Conservation (phyloP, 1,139 yeast genomes). For the Yamadazyma jaroonii region DNA sequence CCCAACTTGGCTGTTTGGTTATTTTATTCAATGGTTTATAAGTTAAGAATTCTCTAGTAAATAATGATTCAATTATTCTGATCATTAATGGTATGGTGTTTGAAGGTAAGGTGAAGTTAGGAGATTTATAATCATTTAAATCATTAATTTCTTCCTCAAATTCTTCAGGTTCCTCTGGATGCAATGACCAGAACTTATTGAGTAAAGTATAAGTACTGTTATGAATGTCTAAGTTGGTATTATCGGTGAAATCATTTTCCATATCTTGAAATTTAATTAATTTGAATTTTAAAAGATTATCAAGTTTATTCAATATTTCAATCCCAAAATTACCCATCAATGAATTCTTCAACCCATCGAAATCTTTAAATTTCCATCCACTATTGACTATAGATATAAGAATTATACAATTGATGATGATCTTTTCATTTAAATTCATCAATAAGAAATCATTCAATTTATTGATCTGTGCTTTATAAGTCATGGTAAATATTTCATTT, state of each 20-base stretch:
- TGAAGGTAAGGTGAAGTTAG: slow-evolving; percentile 53
- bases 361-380: slow-evolving; percentile 64
- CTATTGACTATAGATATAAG: slow-evolving; percentile 58
- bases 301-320: slow-evolving; percentile 33
- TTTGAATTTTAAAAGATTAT: slow-evolving; percentile 23
- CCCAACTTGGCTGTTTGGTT: slow-evolving; percentile 45
- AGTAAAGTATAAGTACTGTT: slow-evolving; percentile 37
- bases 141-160: slow-evolving; percentile 23
- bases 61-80: slow-evolving; percentile 51
- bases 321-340: slow-evolving; percentile 61
- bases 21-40: slow-evolving; percentile 42
- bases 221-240: slow-evolving; percentile 29
- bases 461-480: slow-evolving; percentile 50
- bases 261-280: slow-evolving; percentile 25
- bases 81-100: slow-evolving; percentile 49
- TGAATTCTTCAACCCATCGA: slow-evolving; percentile 46
- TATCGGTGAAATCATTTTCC: slow-evolving; percentile 14
- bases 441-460: slow-evolving; percentile 50
- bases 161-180: slow-evolving; percentile 28
- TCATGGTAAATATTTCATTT: slow-evolving; percentile 65
- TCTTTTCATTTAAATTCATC: slow-evolving; percentile 28
- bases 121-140: slow-evolving; percentile 32
- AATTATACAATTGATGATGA: slow-evolving; percentile 49
- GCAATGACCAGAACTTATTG: slow-evolving; percentile 46
- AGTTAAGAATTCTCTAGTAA: slow-evolving; percentile 42